Evolutionary conservation across 306 rosid genomes (phyloP).

Genomic region (Fagus crenata): DNA sequence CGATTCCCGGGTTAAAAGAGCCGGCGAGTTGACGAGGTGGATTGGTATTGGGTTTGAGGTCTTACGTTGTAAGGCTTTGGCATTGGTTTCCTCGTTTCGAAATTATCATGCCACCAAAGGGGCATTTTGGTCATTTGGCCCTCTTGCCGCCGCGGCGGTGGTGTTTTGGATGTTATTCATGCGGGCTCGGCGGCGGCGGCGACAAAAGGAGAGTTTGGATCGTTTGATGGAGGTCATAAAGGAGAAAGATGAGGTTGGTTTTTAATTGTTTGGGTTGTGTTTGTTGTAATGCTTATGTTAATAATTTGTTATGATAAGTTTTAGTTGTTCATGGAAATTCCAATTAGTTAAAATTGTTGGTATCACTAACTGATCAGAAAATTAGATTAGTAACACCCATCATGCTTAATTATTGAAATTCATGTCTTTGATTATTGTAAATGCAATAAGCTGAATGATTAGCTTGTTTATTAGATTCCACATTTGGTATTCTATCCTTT

Average conservation of each 20-base stretch:
- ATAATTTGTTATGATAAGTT: neutral
- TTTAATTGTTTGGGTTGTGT: neutral
- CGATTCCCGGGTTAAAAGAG: neutral
- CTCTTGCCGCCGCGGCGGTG: neutral
- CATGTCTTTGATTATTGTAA: neutral
- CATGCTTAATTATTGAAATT: neutral
- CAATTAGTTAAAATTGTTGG: neutral
- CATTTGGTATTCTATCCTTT: neutral
- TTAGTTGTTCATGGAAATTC: neutral
- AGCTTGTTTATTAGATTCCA: neutral
- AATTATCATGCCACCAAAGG: slow-evolving; percentile 1
- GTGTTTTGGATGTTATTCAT: slow-evolving; percentile 11
- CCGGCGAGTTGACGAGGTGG: slow-evolving; percentile 9
- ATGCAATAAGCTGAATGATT: neutral
- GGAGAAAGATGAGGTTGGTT: slow-evolving; percentile 37
- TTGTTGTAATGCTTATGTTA: neutral
- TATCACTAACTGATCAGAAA: neutral
- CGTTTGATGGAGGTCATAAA: slow-evolving; percentile 13
- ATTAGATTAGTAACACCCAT: too few species aligned
- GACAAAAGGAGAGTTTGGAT: neutral
- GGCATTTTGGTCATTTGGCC: slow-evolving; percentile 10
- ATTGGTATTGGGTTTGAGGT: neutral
- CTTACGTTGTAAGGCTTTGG: neutral
- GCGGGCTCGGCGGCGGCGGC: slow-evolving; percentile 5
- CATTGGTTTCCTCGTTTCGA: slow-evolving; percentile 3